Conservation (phyloP, 305 asterid species). For the Fraxinus paxiana region DNA sequence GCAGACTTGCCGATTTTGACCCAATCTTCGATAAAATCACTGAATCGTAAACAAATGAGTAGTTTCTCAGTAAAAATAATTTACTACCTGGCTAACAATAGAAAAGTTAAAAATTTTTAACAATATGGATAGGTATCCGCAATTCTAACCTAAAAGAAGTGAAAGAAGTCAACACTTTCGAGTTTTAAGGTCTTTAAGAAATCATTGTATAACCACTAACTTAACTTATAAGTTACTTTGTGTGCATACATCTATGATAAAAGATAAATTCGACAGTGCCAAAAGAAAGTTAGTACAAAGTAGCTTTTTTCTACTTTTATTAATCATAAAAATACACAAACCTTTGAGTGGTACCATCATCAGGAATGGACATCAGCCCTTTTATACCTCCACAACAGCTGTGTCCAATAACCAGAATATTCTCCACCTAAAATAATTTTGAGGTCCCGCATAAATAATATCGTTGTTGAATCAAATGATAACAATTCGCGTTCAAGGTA, state of each 20-base stretch:
- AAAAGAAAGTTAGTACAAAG: neutral
- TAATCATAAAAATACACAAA: conserved; percentile 15
- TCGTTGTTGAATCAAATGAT: neutral
- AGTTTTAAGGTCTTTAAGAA: neutral
- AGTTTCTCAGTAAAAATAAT: neutral
- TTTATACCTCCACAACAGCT: conserved; percentile 94
- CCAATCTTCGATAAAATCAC: conserved; percentile 91
- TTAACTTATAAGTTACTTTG: neutral
- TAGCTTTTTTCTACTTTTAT: neutral
- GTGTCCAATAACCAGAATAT: conserved; percentile 79
- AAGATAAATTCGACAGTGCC: neutral
- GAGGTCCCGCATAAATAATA: conserved; percentile 2
- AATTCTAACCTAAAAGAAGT: neutral
- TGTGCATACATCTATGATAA: neutral
- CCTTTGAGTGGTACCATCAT: conserved; percentile 71
- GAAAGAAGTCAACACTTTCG: neutral
- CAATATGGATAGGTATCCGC: neutral
- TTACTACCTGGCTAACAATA: neutral
- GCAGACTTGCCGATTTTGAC: conserved; percentile 65
- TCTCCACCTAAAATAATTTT: conserved; percentile 56
- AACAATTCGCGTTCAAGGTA: neutral
- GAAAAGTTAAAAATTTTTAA: neutral
- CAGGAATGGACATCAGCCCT: conserved; percentile 85
- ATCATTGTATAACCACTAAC: neutral
- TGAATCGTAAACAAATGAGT: conserved; percentile 7